Evolutionary conservation across 139 green algal species (phyloP), one percentile per base, ranked within the genome.

Genomic region (Asterochloris erici): DNA sequence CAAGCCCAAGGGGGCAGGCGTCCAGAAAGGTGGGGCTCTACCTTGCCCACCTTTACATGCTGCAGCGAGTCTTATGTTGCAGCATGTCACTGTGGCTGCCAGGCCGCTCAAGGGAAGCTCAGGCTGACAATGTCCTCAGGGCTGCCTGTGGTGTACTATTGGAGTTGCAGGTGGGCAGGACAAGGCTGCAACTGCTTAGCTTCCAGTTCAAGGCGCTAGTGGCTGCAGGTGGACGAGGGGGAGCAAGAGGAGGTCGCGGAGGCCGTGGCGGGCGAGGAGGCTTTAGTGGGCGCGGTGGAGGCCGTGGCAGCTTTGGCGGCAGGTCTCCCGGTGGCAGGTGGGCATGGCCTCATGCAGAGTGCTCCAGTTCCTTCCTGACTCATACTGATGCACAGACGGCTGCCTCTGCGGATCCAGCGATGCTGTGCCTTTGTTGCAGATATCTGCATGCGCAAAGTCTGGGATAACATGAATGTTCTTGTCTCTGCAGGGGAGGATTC

Each of bases 1-100:
- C 0, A 90, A 86, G 85, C 90, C 93, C 12, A 98, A 98, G 88
- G 94, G 93, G 16, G 38, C 69, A 10, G 28, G 80, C 62, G 47
- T 76, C 68, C 70, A 64, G 15, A 68, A 77, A 68, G 83, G 77
- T n/a, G 64, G 66, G 27, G 13, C 28, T 12, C 23, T 14, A 9
- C 73, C 10, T 63, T 81, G 14, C 10, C 23, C 15, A 10, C 26
- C 1, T 68, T 63, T 69, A 79, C 63, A 68, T 84, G 24, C 27
- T 79, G 84, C 66, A 47, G 24, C 63, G 38, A 15, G 11, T 21
- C 23, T 63, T 47, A 21, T 82, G 10, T 73, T 23, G 12, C 63
- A 14, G 16, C 27, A 82, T 77, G 14, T 68, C 38, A 74, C 26
- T 21, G 38, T 19, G 28, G n/a, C 19, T 74, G 26, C 29, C 27